Evolutionary conservation across 116 monocot species (phyloP), one percentile per base, ranked within the genome.

Genomic region (Dioscorea cayenensis): DNA sequence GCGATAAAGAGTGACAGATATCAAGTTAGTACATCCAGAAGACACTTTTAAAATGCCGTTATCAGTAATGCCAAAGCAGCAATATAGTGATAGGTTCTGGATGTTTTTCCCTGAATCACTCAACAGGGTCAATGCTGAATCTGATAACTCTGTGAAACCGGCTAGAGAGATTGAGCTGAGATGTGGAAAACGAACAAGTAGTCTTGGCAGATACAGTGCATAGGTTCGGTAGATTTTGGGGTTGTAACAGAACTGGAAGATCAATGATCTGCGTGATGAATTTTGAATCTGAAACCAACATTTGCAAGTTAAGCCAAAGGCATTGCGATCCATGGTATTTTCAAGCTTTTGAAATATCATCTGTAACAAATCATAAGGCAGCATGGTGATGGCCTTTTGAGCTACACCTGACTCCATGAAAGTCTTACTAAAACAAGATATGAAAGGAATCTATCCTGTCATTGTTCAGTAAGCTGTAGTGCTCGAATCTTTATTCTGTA

Each of bases 221-320:
- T 85, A 84, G 9, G 16, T 28, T 8, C 70, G 52, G 58, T 83
- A 73, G 13, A 63, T 28, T 16, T 68, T 80, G 6, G 75, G 76
- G 27, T 92, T 76, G 67, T 82, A 71, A 43, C 75, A 83, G 25
- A 78, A 83, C 4, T 89, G 83, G 18, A 95, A 85, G 25, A 75
- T 69, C 64, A 95, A 66, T 27, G 89, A 92, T 51, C 66, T 87
- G 21, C 84, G 72, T 19, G 85, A 70, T 6, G 77, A 28, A 55
- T 87, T 95, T 60, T 90, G 92, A 72, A 95, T 78, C 9, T 72
- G 71, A 65, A 92, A 70, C 89, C 89, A 95, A 11, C 38, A 74
- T 28, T 50, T 84, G 66, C 92, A 95, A 14, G 95, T 89, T 66
- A 95, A 72, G 16, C 95, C 95, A 73, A 95, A 95, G 17, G 87